Conservation (phyloP, 2,329 filamentous ascomycete species). For the Calonectria honghensis region DNA sequence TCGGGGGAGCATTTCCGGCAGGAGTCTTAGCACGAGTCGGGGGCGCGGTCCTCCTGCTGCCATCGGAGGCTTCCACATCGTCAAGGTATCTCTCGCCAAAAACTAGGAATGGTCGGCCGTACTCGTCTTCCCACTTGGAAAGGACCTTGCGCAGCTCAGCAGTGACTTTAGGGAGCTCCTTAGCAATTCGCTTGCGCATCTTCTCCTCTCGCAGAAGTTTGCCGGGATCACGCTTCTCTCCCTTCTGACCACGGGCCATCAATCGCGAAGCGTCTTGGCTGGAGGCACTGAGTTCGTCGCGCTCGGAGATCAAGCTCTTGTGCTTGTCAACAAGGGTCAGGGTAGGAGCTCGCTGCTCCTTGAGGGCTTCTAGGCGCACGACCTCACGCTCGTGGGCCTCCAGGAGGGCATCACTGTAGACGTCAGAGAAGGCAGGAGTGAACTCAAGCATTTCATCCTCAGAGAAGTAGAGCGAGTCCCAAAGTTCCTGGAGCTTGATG, state of each 20-base stretch:
- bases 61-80: constrained; percentile 79
- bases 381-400: constrained; percentile 97
- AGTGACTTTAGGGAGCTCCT: constrained; percentile 94
- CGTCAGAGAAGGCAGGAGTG: constrained; percentile 96
- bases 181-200: constrained; percentile 97
- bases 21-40: constrained; percentile 82
- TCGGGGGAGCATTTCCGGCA: constrained; percentile 73
- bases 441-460: constrained; percentile 99
- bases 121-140: constrained; percentile 94
- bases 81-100: constrained; percentile 95
- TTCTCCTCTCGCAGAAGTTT: constrained; percentile 97
- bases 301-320: constrained; percentile 87
- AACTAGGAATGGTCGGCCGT: constrained; percentile 93
- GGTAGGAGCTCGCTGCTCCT: constrained; percentile 90
- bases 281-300: constrained; percentile 89
- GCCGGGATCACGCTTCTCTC: constrained; percentile 94
- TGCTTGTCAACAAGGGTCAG: constrained; percentile 89
- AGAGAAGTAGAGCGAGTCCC: constrained; percentile 95
- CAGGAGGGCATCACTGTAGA: constrained; percentile 95
- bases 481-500: constrained; percentile 92
- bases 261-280: constrained; percentile 96
- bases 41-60: constrained; percentile 71
- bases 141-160: constrained; percentile 88
- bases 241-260: constrained; percentile 93
- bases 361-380: constrained; percentile 84